Base-by-base conservation (phyloP, 2,329 filamentous ascomycete species). In the Stagonosporopsis chrysanthemi region DNA sequence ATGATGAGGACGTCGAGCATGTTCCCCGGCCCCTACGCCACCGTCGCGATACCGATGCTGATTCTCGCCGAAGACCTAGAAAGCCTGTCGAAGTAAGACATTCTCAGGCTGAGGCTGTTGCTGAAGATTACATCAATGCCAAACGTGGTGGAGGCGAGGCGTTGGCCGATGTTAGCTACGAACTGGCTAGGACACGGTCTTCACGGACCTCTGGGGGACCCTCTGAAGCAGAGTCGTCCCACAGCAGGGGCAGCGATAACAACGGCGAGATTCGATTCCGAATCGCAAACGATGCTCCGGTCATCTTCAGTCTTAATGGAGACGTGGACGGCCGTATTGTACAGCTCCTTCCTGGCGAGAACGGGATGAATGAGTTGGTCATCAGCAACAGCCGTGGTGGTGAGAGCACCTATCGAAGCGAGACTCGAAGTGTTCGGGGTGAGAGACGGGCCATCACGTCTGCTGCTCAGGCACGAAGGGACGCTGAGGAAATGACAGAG, bases 241-340 rank as follows among this genome's bases (percentile, higher is more conserved):
- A 54, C 24, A 69, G 67, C 57, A 62, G 56, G 24, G 61, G 68
- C 24, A 70, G 69, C 44, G 72, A 73, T 23, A 67, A 61, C 38
- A 69, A 70, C 29, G 73, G 72, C 17, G 74, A 75, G 51, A 73
- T 77, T 45, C 72, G 72, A 31, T 68, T 77, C 23, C 67, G 69
- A n/a, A 66, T 77, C 12, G 72, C 72, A 52, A 67, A 70, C 17
- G 67, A 71, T 24, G 67, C 69, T 22, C 68, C 69, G 28, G 62
- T 75, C 31, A 74, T 66, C 36, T 63, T 77, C 33, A 68, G 70
- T 19, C 69, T 77, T 52, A 71, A 70, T 36, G 75, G 75, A 28
- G 73, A 76, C 29, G 76, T 75, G 70, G 73, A 76, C 49, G 74
- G 73, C 14, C 74, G 75, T 46, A 74, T 66, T 9, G 60, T 77